Evolutionary conservation across 768 basidiomycete genomes (phyloP), one percentile per base, ranked within the genome.

Genomic region (Tephrocybe sp.): DNA sequence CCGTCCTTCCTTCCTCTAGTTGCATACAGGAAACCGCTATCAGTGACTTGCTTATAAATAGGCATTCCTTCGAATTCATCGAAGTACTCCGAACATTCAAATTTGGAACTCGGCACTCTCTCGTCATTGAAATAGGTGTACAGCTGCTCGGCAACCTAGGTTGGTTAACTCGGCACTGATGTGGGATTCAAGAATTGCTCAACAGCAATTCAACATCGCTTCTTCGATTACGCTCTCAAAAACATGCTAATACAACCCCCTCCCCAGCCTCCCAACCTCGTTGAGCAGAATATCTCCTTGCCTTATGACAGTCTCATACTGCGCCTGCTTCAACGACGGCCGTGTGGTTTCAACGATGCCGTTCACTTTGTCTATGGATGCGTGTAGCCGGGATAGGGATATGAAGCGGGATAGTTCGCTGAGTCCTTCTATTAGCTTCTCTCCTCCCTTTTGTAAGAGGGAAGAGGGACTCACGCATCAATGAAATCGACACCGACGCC

Each of bases 361-460:
- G 49, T 87, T 78, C n/a, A 98, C 96, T 61, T 92, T 91, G 75
- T 98, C 95, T 52, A 98, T 98, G 1, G 85, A 84, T 58, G 87
- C 89, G 60, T 91, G 84, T 42, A 99, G 69, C 9, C 96, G 78
- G 19, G 89, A 88, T 12, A 82, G 80, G 13, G 94, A 87, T 57
- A 99, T 98, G 73, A 98, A 96, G 6, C 86, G 81, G 25, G 92
- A 91, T 28, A 98, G 76, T 62, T 99, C 95, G 58, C 92, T 94
- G 52, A 15, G 31, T 6, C 16, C 30, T 16, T 21, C 39, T 43
- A 39, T n/a, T n/a, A n/a, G n/a, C n/a, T n/a, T n/a, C n/a, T n/a
- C n/a, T n/a, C n/a, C n/a, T n/a, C n/a, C n/a, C n/a, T n/a, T n/a
- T 24, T 30, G 50, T 16, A 31, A 21, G 15, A 19, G 19, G 21